Percentiles rank a stretch among this genome's conserved stretches.
Evolutionary conservation across 2,329 filamentous ascomycete species (phyloP).

Genomic region (Microsporum audouinii): DNA sequence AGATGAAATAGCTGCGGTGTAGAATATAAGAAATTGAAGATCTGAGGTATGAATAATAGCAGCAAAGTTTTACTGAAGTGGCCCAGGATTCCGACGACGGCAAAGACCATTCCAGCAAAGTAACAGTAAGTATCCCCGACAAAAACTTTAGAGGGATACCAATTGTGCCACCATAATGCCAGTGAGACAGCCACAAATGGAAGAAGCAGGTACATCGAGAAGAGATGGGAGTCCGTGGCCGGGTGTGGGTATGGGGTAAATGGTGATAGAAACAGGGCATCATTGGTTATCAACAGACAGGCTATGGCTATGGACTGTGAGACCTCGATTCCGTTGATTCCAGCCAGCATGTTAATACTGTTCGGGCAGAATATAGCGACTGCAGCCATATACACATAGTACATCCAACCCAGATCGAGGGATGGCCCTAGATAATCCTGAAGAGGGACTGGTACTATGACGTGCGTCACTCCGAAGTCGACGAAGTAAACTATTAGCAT

Average conservation of each 20-base stretch:
- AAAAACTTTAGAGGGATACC: slow-evolving; percentile 90
- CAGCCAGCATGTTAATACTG: slow-evolving; percentile 98
- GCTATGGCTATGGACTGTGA: slow-evolving; percentile 88
- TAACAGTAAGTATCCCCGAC: slow-evolving; percentile 99
- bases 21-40: slow-evolving; percentile 94
- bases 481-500: slow-evolving; percentile 96
- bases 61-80: slow-evolving; percentile 97
- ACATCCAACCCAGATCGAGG: slow-evolving; percentile 68
- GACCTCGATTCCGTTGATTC: slow-evolving; percentile 97
- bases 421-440: slow-evolving; percentile 75
- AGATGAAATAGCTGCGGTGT: slow-evolving; percentile 81
- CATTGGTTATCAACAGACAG: slow-evolving; percentile 70
- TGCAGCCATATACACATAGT: slow-evolving; percentile 95
- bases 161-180: slow-evolving; percentile 81
- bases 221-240: slow-evolving; percentile 87
- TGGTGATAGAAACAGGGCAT: slow-evolving; percentile 67
- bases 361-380: slow-evolving; percentile 97
- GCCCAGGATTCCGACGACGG: slow-evolving; percentile 87
- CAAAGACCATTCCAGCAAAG: slow-evolving; percentile 98
- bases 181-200: slow-evolving; percentile 88
- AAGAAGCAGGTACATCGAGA: slow-evolving; percentile 87
- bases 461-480: slow-evolving; percentile 92
- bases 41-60: slow-evolving; percentile 80
- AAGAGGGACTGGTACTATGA: slow-evolving; percentile 79
- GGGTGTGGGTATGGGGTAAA: slow-evolving; percentile 76